Evolutionary conservation across 176 grass and related monocot genomes (phyloP).

Genomic region (Musa beccarii): DNA sequence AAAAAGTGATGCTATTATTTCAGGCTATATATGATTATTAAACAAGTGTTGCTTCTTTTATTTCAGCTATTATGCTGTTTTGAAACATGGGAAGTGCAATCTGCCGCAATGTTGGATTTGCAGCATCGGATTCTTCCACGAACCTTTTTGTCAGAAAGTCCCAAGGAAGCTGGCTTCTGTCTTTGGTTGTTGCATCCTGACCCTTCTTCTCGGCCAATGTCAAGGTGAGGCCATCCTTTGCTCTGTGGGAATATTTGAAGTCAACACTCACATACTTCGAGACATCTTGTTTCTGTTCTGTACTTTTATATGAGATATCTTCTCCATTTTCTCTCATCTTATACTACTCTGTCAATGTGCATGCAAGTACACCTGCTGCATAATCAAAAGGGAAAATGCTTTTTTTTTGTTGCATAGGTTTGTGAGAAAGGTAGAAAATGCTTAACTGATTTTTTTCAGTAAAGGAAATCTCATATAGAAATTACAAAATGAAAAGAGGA

Average conservation of each 20-base stretch:
- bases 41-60: neutral
- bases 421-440: neutral
- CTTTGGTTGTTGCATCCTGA: conserved; percentile 96
- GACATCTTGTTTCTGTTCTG: neutral
- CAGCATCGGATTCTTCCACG: conserved; percentile 76
- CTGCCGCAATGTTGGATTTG: conserved; percentile 76
- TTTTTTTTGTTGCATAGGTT: no score
- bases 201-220: conserved; percentile 70
- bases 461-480: neutral
- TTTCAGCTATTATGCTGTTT: conserved; percentile 73
- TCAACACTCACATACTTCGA: neutral
- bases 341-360: no score
- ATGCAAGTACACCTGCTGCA: no score
- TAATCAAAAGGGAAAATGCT: neutral
- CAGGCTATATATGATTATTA: conserved; percentile 8
- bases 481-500: no score
- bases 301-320: no score
- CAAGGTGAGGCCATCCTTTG: conserved; percentile 45
- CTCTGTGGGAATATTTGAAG: neutral
- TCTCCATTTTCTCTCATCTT: no score
- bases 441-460: neutral
- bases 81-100: conserved; percentile 75
- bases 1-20: neutral
- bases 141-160: conserved; percentile 78
- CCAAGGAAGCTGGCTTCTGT: conserved; percentile 80